These are phyloP conservation scores for Cercospora sp. DNA, from an alignment of 2,329 filamentous ascomycete genomes.

Conservation along the genomic window DNA sequence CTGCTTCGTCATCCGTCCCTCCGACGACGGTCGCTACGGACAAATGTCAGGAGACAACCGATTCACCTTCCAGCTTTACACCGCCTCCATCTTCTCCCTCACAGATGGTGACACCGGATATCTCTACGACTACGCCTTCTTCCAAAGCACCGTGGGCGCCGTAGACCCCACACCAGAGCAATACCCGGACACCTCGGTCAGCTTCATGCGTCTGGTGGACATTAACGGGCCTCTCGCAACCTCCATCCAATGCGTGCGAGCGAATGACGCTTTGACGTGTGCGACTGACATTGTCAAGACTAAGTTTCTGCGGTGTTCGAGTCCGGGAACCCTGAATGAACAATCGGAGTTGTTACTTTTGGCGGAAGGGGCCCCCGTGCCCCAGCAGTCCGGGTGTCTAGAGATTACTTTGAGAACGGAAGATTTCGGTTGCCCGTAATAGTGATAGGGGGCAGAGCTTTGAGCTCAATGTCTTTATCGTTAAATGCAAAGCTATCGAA, in stretches of 20 bases:
- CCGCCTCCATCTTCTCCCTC: not conserved
- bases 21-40: not conserved
- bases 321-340: not conserved
- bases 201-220: not conserved
- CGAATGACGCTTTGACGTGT: not conserved
- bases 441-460: no score
- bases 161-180: not conserved
- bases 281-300: not conserved
- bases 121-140: not conserved
- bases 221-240: not conserved
- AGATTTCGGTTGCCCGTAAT: not conserved
- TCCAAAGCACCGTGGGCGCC: not conserved
- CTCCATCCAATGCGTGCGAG: not conserved
- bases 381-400: not conserved
- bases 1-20: not conserved
- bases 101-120: not conserved
- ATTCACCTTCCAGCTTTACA: not conserved
- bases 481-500: no score
- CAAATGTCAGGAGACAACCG: not conserved
- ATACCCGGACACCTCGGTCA: not conserved
- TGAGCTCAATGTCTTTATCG: no score
- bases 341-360: not conserved
- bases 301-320: not conserved
- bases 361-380: not conserved
- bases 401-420: not conserved